phyloP scores from a whole-genome alignment of 306 rosid species.

The Acacia melanoxylon region DNA sequence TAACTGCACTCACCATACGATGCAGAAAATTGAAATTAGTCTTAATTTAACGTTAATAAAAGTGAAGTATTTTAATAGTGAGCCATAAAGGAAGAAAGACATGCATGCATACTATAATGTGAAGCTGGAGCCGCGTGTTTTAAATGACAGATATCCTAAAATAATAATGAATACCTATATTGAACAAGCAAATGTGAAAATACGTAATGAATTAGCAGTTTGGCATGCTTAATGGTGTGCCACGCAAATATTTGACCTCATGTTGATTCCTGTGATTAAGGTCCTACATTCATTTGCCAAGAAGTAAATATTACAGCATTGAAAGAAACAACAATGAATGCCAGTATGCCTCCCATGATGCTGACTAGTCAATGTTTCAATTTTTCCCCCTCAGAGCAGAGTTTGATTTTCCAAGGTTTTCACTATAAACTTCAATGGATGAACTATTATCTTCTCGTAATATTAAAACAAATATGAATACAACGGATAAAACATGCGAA shows the following conservation, averaged over 20 bases:
- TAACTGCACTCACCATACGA: not conserved
- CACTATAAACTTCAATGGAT: not conserved
- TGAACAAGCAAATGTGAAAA: not conserved
- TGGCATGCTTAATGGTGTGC: not conserved
- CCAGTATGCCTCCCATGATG: not conserved
- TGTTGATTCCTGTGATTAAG: too few species aligned
- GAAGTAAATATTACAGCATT: not conserved
- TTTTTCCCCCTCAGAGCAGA: not conserved
- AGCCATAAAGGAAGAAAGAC: not conserved
- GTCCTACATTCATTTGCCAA: slow-evolving; percentile 6
- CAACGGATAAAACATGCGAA: slow-evolving; percentile 11
- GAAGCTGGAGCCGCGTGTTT: not conserved
- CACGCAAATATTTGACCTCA: not conserved
- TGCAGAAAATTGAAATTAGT: slow-evolving; percentile 9
- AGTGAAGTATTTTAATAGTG: not conserved
- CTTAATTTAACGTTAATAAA: not conserved
- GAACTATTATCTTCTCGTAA: not conserved
- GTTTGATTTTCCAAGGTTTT: not conserved
- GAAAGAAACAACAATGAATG: not conserved
- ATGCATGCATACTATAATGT: slow-evolving; percentile 6
- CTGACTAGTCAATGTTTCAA: not conserved
- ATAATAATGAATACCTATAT: not conserved
- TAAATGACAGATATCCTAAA: not conserved
- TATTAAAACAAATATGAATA: not conserved
- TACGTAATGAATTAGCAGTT: not conserved